Evolutionary conservation across 495 filamentous ascomycete species (phyloP), one percentile per base, ranked within the genome.

Genomic region (Hypoxylon cercidicola): DNA sequence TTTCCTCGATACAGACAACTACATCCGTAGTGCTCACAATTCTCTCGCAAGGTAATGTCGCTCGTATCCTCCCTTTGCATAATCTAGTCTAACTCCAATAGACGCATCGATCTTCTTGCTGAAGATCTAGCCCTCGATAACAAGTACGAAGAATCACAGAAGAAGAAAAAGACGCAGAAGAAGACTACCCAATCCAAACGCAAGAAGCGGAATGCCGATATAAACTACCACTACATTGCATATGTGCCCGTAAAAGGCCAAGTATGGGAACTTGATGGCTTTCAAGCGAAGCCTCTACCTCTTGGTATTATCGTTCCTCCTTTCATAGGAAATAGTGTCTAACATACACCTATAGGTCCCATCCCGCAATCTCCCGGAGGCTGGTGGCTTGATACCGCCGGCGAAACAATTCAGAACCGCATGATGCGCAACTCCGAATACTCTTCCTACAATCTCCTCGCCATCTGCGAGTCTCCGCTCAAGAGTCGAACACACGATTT

Each of bases 241-340:
- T 97, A 91, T 70, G 88, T 97, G 41, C 93, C 94, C 11, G 83
- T 89, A 15, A 80, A 86, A 37, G 87, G 85, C 5, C 79, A 86
- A 32, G 82, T 97, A 13, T 99, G 93, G 92, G 90, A 92, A 62
- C 87, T 99, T 5, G 95, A 99, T 71, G 95, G 95, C 2, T 79
- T 99, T 5, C 86, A 93, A 74, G 77, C 79, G 28, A 85, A 88
- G 62, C 95, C 95, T 11, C 81, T 88, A 39, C 82, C 83, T 56
- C 77, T 97, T 30, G 90, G 92, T 89, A 77, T 68, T 32, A 28
- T 28, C 37, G 35, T 45, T 15, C 12, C 28, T 34, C 13, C 8
- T 7, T n/a, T 16, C 43, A 20, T 9, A 6, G 37, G 23, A 20
- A 19, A n/a, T 45, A 45, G 20, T 34, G 12, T 20, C 46, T 41